Evolutionary conservation across 2,329 filamentous ascomycete genomes (phyloP).

Genomic region (Fusarium concolor): DNA sequence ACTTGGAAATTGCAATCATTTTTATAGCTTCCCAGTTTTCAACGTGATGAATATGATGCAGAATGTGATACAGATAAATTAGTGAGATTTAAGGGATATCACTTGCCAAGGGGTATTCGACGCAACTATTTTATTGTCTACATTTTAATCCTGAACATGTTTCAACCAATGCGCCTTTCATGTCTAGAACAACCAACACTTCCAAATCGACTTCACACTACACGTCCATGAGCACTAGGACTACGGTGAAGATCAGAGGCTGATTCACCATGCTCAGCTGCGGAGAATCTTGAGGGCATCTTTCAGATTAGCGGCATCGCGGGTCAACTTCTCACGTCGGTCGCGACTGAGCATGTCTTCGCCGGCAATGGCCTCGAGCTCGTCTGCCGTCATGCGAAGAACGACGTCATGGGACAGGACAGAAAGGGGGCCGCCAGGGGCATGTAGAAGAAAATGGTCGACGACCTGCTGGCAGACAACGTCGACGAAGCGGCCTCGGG

Average conservation of each 20-base stretch:
- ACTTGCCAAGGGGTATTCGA: no score
- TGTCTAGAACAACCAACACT: no score
- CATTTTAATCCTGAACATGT: no score
- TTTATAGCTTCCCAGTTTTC: neutral
- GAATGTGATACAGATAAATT: no score
- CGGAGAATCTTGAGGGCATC: constrained; percentile 48
- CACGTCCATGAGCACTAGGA: no score
- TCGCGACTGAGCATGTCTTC: constrained; percentile 61
- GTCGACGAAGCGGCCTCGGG: constrained; percentile 72
- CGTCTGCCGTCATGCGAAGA: constrained; percentile 56
- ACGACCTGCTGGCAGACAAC: constrained; percentile 69
- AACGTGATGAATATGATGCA: neutral
- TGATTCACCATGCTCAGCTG: no score
- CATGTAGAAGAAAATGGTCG: constrained; percentile 64
- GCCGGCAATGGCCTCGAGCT: constrained; percentile 68
- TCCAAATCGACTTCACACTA: no score
- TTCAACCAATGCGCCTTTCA: no score
- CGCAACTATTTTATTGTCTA: no score
- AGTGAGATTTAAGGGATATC: no score
- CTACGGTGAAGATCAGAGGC: no score
- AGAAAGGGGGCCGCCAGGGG: constrained; percentile 61
- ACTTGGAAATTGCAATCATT: neutral
- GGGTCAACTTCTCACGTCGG: constrained; percentile 56
- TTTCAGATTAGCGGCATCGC: constrained; percentile 60
- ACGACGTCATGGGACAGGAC: constrained; percentile 66